Percentiles rank a stretch among this genome's conserved stretches.
phyloP scores from a whole-genome alignment of 2,329 filamentous ascomycete species.

The Fusarium burgessii region DNA sequence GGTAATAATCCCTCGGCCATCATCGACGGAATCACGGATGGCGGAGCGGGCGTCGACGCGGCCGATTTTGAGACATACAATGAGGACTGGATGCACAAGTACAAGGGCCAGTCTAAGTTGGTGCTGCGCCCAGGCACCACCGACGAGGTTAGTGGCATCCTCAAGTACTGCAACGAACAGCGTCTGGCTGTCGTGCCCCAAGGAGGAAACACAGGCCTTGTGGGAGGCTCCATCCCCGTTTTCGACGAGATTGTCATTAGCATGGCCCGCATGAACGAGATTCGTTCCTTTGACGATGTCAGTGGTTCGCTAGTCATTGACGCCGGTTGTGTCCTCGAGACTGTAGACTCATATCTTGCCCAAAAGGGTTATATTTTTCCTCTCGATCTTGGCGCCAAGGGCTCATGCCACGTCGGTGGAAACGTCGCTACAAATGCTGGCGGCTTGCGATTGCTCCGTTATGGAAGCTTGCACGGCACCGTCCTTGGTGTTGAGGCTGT shows the following conservation, averaged over 20 bases:
- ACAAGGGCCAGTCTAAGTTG: conserved; percentile 87
- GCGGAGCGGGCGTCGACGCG: conserved; percentile 71
- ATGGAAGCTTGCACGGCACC: conserved; percentile 93
- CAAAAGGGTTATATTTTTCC: conserved; percentile 91
- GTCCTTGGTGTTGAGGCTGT: conserved; percentile 95
- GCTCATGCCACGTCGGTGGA: conserved; percentile 94
- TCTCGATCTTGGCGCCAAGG: conserved; percentile 96
- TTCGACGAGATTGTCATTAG: conserved; percentile 99
- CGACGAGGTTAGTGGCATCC: conserved; percentile 88
- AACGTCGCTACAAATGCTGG: conserved; percentile 97
- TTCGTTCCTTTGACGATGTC: conserved; percentile 91
- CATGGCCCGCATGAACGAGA: conserved; percentile 88
- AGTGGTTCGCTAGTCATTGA: conserved; percentile 92
- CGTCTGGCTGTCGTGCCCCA: conserved; percentile 94
- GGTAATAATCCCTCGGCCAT: conserved; percentile 79
- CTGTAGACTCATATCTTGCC: conserved; percentile 86
- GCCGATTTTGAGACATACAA: conserved; percentile 94
- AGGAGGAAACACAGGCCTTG: conserved; percentile 95
- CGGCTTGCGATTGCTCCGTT: conserved; percentile 87
- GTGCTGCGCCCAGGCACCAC: conserved; percentile 88
- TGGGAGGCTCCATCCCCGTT: conserved; percentile 94
- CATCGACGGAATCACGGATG: conserved; percentile 81
- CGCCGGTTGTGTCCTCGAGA: conserved; percentile 90
- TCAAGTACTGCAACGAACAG: conserved; percentile 96
- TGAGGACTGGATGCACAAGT: conserved; percentile 99